Evolutionary conservation across 306 rosid species (phyloP).

Genomic region (Corylus avellana): DNA sequence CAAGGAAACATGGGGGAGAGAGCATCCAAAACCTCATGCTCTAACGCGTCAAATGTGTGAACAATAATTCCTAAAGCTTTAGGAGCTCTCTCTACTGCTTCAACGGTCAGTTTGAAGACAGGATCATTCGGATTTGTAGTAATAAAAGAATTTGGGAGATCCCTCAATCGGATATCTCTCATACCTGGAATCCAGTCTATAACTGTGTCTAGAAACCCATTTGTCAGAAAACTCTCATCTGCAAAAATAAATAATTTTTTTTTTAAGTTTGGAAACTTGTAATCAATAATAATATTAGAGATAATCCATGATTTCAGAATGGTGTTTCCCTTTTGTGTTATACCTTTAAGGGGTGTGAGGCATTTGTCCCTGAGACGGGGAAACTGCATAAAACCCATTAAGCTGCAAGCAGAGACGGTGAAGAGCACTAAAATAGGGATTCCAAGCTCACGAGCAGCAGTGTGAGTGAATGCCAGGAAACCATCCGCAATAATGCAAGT

Average conservation of each 20-base stretch:
- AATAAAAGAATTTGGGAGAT: not conserved
- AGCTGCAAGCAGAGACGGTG: not conserved
- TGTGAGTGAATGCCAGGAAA: slow-evolving; percentile 1
- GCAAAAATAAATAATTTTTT: not conserved
- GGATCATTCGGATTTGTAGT: not conserved
- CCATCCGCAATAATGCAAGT: not conserved
- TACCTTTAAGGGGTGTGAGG: slow-evolving; percentile 18
- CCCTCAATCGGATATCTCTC: not conserved
- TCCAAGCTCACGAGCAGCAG: not conserved
- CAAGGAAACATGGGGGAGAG: slow-evolving; percentile 1
- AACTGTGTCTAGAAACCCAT: too few relatives aligned
- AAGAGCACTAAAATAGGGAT: slow-evolving; percentile 4
- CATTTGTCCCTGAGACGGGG: not conserved
- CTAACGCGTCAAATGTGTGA: slow-evolving; percentile 18
- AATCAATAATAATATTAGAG: not conserved
- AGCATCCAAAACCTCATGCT: slow-evolving; percentile 10
- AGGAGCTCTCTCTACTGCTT: not conserved
- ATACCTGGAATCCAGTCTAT: too few relatives aligned
- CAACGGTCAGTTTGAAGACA: not conserved
- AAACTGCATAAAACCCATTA: not conserved
- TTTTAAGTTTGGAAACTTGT: not conserved
- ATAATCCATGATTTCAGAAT: not conserved
- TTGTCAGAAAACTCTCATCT: slow-evolving; percentile 6
- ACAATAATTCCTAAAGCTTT: slow-evolving; percentile 6
- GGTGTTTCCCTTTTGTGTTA: too few relatives aligned